Percentiles rank a stretch among this genome's conserved stretches.
Conservation (phyloP, 78 protist species). For the Corallochytrium limacisporum region DNA sequence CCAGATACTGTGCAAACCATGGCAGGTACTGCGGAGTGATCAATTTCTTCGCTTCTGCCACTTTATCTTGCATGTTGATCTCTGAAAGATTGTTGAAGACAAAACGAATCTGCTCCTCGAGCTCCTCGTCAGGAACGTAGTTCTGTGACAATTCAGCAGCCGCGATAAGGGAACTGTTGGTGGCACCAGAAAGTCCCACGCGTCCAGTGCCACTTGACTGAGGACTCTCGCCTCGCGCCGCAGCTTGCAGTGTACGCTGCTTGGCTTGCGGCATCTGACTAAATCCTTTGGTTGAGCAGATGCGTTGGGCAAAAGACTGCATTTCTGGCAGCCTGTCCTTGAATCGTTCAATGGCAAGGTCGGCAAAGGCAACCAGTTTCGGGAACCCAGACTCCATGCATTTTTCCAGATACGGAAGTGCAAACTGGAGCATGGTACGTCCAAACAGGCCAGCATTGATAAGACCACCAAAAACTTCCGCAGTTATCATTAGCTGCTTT, state of each 20-base stretch:
- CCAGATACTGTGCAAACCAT: slow-evolving; percentile 75
- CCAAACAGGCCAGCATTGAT: slow-evolving; percentile 68
- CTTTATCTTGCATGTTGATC: slow-evolving; percentile 42
- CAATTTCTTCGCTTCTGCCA: slow-evolving; percentile 33
- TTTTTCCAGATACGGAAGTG: slow-evolving; percentile 33
- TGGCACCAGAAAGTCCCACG: neutral
- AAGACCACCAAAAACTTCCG: slow-evolving; percentile 70
- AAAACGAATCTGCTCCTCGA: slow-evolving; percentile 71
- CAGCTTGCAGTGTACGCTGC: neutral
- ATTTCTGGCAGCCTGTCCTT: too few relatives aligned
- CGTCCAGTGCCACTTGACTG: neutral
- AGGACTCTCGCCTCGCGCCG: neutral
- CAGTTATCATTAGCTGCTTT: slow-evolving; percentile 72
- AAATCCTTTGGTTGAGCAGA: too few relatives aligned
- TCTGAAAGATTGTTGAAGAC: slow-evolving; percentile 77
- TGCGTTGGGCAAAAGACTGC: too few relatives aligned
- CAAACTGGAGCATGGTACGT: slow-evolving; percentile 48
- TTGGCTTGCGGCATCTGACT: neutral
- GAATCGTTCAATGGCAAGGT: neutral
- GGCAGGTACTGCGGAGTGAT: slow-evolving; percentile 16
- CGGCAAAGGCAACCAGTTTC: neutral
- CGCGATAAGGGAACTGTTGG: slow-evolving; percentile 7
- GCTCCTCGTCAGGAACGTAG: too few relatives aligned
- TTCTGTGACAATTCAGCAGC: too few relatives aligned
- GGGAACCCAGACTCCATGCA: neutral